Percentiles rank a stretch among this genome's conserved stretches.
These are phyloP conservation scores for Catharanthus roseus DNA, from an alignment of 257 asterid genomes.

Conservation along the genomic window DNA sequence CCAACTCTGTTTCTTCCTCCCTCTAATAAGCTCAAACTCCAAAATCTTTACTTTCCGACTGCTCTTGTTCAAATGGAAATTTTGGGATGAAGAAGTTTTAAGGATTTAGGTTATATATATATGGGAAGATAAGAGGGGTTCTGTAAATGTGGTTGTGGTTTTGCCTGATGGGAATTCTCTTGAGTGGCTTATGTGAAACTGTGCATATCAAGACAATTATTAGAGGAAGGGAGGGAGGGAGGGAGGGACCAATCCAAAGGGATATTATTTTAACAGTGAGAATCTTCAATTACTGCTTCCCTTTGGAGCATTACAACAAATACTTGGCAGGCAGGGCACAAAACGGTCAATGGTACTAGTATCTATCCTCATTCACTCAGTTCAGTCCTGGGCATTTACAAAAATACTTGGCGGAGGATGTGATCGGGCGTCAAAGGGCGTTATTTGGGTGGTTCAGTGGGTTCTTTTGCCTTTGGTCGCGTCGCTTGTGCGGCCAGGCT, in stretches of 20 bases:
- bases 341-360: too few species aligned
- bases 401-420: not conserved
- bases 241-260: too few species aligned
- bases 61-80: not conserved
- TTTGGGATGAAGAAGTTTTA: not conserved
- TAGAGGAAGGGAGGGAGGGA: not conserved
- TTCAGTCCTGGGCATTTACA: not conserved
- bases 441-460: too few species aligned
- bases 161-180: not conserved
- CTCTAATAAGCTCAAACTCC: not conserved
- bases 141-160: constrained; percentile 18
- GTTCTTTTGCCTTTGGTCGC: not conserved
- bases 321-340: too few species aligned
- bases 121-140: not conserved
- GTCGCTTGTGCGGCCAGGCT: too few species aligned
- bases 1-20: not conserved
- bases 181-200: not conserved
- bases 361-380: too few species aligned
- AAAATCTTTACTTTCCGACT: not conserved
- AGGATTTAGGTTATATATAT: not conserved
- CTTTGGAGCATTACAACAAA: too few species aligned
- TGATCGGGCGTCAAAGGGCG: not conserved
- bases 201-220: not conserved
- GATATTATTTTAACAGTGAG: too few species aligned
- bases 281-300: too few species aligned